phyloP scores from a whole-genome alignment of 1,284 basidiomycete genomes.

The Trichosporon faecale region DNA sequence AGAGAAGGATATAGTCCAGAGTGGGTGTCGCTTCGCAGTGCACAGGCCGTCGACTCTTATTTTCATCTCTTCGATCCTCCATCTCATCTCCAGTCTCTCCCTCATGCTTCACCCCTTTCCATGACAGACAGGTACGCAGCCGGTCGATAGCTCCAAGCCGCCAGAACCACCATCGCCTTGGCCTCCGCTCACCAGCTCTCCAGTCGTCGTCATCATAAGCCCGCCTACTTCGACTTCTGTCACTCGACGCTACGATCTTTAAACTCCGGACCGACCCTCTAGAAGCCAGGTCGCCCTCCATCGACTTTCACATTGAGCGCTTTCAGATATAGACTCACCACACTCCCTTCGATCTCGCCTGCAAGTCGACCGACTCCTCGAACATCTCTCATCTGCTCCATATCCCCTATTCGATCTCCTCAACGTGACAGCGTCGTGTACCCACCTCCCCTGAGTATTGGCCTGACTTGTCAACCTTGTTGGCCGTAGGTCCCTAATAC shows the following conservation, averaged over 20 bases:
- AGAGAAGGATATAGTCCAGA: background rate
- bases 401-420: background rate
- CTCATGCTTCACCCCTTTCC: background rate
- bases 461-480: background rate
- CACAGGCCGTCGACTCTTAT: background rate
- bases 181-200: background rate
- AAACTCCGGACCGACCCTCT: background rate
- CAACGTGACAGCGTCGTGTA: constrained; percentile 10
- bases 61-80: background rate
- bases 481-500: background rate
- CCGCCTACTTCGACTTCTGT: background rate
- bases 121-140: background rate
- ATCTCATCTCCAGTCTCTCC: constrained; percentile 1
- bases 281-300: background rate
- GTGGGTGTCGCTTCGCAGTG: background rate
- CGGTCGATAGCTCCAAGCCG: background rate
- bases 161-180: background rate
- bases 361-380: background rate
- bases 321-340: background rate
- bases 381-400: background rate
- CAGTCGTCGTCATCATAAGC: background rate
- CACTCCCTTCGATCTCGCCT: background rate
- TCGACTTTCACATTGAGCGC: background rate
- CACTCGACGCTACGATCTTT: background rate
- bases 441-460: background rate